A percentile compares a stretch with the other conserved stretches of the same genome.
phyloP scores from a whole-genome alignment of 805 yeast genomes.

The Saitoella complicata region DNA sequence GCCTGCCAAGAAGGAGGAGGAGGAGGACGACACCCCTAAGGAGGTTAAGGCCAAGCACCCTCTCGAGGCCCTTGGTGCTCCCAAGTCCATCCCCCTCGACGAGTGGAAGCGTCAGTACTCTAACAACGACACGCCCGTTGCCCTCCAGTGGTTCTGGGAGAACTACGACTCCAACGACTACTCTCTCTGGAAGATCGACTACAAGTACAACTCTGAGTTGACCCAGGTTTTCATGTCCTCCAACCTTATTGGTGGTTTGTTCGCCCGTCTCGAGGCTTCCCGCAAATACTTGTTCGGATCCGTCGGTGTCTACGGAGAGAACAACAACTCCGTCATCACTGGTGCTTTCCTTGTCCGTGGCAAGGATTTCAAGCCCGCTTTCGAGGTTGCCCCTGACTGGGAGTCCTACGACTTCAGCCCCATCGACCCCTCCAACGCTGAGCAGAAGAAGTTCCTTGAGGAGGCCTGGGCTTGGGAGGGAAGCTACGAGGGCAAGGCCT shows the following conservation, averaged over 20 bases:
- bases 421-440: conserved; percentile 64
- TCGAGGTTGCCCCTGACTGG: conserved; percentile 98
- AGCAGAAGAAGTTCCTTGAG: conserved; percentile 62
- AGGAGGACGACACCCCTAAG: conserved; percentile 22
- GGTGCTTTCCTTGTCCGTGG: conserved; percentile 96
- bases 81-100: conserved; percentile 52
- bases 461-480: conserved; percentile 98
- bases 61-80: conserved; percentile 63
- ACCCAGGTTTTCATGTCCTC: conserved; percentile 95
- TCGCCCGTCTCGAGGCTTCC: conserved; percentile 84
- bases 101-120: conserved; percentile 96
- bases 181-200: conserved; percentile 88
- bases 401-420: conserved; percentile 77
- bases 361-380: conserved; percentile 77
- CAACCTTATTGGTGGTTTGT: conserved; percentile 96
- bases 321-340: conserved; percentile 93
- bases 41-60: conserved; percentile 70
- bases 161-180: conserved; percentile 82
- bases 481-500: conserved; percentile 70
- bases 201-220: conserved; percentile 95
- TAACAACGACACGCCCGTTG: conserved; percentile 85
- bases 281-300: conserved; percentile 88
- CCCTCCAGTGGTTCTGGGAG: conserved; percentile 98
- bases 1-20: conserved; percentile 27
- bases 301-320: conserved; percentile 92